Evolutionary conservation across 202 grass and related monocot species (phyloP).

Genomic region (Setaria italica): DNA sequence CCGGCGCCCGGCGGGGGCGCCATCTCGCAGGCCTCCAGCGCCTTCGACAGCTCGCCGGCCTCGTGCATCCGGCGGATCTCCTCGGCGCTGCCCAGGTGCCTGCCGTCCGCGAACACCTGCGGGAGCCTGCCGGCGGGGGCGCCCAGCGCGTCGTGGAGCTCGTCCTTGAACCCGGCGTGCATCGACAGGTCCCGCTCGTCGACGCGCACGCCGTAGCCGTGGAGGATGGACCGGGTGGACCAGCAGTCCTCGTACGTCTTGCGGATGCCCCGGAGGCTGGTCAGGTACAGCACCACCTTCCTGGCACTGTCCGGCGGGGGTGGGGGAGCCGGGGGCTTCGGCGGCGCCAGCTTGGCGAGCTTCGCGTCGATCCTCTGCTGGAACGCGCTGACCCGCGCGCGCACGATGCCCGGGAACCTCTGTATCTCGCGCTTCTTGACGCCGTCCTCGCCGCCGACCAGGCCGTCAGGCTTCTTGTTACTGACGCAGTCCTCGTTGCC

Average conservation of each 20-base stretch:
- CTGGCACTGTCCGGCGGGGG: conserved; percentile 45
- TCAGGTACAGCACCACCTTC: conserved; percentile 86
- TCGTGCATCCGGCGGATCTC: conserved; percentile 83
- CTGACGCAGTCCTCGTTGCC: not conserved
- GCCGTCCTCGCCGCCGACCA: not conserved
- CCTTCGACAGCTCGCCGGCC: conserved; percentile 60
- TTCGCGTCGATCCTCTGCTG: conserved; percentile 86
- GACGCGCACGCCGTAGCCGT: conserved; percentile 68
- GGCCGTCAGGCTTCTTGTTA: conserved; percentile 16
- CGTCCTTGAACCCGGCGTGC: conserved; percentile 88
- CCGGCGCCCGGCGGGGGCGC: conserved; percentile 35
- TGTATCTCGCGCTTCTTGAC: conserved; percentile 67
- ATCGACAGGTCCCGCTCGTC: conserved; percentile 93
- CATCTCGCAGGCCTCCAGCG: conserved; percentile 64
- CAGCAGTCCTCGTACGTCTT: conserved; percentile 95
- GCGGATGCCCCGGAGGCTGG: conserved; percentile 83
- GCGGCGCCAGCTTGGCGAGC: conserved; percentile 49
- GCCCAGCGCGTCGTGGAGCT: conserved; percentile 64
- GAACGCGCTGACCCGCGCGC: conserved; percentile 71
- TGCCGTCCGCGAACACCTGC: conserved; percentile 70
- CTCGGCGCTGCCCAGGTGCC: conserved; percentile 75
- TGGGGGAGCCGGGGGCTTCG: not conserved
- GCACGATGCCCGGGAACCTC: conserved; percentile 71
- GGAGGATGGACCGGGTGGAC: conserved; percentile 64
- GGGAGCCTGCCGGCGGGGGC: conserved; percentile 51